These are phyloP conservation scores for Stramenopiles sp. DNA, from an alignment of 352 stramenopile genomes.

Conservation along the genomic window DNA sequence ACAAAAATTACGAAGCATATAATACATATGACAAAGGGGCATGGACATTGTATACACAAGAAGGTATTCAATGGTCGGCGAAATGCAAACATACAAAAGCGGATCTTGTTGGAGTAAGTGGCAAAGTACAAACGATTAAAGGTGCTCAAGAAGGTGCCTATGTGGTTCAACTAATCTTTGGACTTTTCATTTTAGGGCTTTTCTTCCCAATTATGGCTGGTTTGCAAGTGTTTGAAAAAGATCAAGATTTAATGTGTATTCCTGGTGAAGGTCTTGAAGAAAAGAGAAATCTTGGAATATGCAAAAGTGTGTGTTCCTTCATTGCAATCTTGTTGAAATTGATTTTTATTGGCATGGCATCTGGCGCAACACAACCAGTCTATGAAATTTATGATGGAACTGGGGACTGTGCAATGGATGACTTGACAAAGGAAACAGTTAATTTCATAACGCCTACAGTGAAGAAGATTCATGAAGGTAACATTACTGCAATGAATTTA, in stretches of 20 bases:
- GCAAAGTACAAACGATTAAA: not conserved
- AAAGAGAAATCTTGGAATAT: not conserved
- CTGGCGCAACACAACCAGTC: not conserved
- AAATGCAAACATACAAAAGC: not conserved
- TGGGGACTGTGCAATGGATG: not conserved
- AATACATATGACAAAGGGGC: not conserved
- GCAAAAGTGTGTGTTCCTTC: not conserved
- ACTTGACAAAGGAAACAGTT: not conserved
- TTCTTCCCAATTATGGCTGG: not conserved
- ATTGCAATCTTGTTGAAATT: not conserved
- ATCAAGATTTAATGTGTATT: not conserved
- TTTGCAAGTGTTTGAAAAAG: not conserved
- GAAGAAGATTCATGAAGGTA: not conserved
- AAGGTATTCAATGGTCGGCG: not conserved
- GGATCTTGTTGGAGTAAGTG: not conserved
- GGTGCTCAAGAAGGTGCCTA: not conserved
- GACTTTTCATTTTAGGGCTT: not conserved
- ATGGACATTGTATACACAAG: not conserved
- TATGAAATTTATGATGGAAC: not conserved
- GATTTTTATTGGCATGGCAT: not conserved
- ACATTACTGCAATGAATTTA: not conserved
- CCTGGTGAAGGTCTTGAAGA: not conserved
- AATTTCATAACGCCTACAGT: not conserved
- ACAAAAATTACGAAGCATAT: not conserved
- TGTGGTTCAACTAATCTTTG: not conserved